Conservation (phyloP, 441 rosid genomes). For the Melastoma candidum region DNA sequence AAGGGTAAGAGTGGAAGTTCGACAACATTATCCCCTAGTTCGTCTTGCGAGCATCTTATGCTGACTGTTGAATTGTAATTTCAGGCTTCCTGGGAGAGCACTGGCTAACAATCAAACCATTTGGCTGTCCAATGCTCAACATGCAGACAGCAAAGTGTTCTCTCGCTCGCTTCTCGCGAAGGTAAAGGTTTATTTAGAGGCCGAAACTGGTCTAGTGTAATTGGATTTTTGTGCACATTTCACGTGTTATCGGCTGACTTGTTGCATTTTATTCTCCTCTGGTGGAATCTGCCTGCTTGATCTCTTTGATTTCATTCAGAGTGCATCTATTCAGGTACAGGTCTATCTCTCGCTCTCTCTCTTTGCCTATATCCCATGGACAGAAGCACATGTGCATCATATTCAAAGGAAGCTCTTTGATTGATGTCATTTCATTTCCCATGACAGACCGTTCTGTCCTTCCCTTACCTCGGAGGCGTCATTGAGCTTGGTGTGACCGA, state of each 20-base stretch:
- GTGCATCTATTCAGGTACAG: constrained; percentile 85
- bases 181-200: constrained; percentile 19
- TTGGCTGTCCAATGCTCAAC: constrained; percentile 76
- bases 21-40: neutral
- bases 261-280: constrained; percentile 9
- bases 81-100: constrained; percentile 75
- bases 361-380: neutral
- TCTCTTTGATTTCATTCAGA: constrained; percentile 24
- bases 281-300: constrained; percentile 2
- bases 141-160: constrained; percentile 66
- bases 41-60: neutral
- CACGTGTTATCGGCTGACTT: no score
- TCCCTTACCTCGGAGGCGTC: constrained; percentile 70
- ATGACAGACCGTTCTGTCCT: constrained; percentile 75
- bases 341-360: neutral
- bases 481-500: constrained; percentile 80
- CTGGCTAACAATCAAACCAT: constrained; percentile 47
- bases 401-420: no score
- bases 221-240: no score
- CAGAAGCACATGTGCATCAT: no score
- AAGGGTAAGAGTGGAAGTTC: constrained; percentile 36
- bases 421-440: neutral
- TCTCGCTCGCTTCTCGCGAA: constrained; percentile 79
- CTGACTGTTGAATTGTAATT: no score
- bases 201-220: no score